A percentile compares a stretch with the other conserved stretches of the same genome.
These are phyloP conservation scores for Drechslerella dactyloides DNA, from an alignment of 2,329 filamentous ascomycete species.

Conservation along the genomic window DNA sequence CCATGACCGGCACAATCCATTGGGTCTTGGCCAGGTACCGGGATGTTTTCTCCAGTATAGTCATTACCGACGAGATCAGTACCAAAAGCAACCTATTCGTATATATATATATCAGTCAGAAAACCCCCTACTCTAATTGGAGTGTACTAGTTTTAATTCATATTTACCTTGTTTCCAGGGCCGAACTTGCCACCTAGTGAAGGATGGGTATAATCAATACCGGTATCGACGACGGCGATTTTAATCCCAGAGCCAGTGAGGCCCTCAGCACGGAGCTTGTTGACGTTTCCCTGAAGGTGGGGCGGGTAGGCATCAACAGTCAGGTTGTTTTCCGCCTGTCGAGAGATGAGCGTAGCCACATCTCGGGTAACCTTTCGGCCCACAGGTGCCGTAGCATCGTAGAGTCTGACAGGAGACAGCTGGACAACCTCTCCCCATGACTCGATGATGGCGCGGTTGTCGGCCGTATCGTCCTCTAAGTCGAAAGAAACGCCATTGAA, in stretches of 20 bases:
- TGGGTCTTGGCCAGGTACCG: slow-evolving; percentile 52
- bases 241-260: slow-evolving; percentile 38
- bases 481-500: slow-evolving; percentile 50
- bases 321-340: slow-evolving; percentile 8
- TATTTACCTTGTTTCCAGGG: slow-evolving; percentile 52
- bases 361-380: slow-evolving; percentile 33
- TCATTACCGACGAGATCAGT: slow-evolving; percentile 53
- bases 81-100: slow-evolving; percentile 42
- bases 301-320: slow-evolving; percentile 30
- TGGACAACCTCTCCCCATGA: slow-evolving; percentile 45
- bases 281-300: slow-evolving; percentile 41
- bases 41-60: slow-evolving; percentile 42
- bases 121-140: too few species aligned
- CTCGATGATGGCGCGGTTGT: slow-evolving; percentile 47
- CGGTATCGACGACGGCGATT: slow-evolving; percentile 53
- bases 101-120: too few species aligned
- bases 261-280: slow-evolving; percentile 41
- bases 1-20: slow-evolving; percentile 54
- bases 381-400: slow-evolving; percentile 34
- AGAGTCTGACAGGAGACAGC: slow-evolving; percentile 44
- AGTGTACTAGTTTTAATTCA: too few species aligned
- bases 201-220: slow-evolving; percentile 54
- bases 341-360: slow-evolving; percentile 30
- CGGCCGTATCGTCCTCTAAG: slow-evolving; percentile 41
- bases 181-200: slow-evolving; percentile 53